Evolutionary conservation across 768 basidiomycete species (phyloP), one percentile per base, ranked within the genome.

Genomic region (Coprinopsis marcescibilis): DNA sequence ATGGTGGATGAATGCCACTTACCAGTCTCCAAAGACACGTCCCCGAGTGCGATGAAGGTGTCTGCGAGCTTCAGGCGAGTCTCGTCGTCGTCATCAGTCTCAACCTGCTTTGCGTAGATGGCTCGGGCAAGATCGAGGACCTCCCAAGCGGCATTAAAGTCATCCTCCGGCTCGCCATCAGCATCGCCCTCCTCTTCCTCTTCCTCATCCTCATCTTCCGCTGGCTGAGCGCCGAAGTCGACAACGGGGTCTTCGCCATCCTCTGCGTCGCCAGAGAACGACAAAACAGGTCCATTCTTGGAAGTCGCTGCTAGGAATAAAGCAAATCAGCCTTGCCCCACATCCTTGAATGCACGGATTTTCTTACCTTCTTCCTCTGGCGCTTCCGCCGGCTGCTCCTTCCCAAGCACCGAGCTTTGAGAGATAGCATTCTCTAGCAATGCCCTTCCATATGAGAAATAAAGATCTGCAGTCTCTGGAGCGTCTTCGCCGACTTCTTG

Each of bases 11-110:
- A n/a, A n/a, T 55, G 13, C 33, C 13, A 35, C 81, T 49, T 47
- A 93, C 95, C 95, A 26, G 92, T 95, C 67, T 99, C 96, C 48
- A 95, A 69, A 17, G 91, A 94, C n/a, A 99, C 89, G 60, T 98
- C 96, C 1, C 95, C 96, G 5, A 99, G 75, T 6, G 87, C 71
- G 48, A 94, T 83, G 62, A 87, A 94, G 2, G 86, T 89, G 52
- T 97, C 93, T 3, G 95, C 95, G 42, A 95, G 73, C 67, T 88
- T 89, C 44, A 95, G 75, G 59, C 77, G 83, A 27, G 78, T 64
- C 45, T 77, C 75, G 12, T 85, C 82, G 34, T 77, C 73, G 21
- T 75, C 77, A 7, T 72, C 71, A 4, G 73, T 67, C 10, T 64
- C 58, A 15, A 70, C 69, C 51, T 76, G 74, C 62, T 85, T 86